Evolutionary conservation across 148 eudicot species (phyloP).

Genomic region (Dysphania ambrosioides): DNA sequence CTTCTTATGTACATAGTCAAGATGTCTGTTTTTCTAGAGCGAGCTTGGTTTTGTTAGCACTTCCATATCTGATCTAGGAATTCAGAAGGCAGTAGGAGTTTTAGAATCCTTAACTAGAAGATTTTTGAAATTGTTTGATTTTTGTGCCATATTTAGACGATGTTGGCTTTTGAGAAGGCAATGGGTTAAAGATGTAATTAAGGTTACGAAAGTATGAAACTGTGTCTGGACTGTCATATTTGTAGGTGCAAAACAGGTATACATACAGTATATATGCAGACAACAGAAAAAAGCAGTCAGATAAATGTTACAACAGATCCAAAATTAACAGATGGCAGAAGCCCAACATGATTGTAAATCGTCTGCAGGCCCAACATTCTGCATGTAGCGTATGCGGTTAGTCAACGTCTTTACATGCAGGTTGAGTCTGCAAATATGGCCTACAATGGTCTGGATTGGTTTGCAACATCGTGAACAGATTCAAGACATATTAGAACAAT

Average conservation of each 20-base stretch:
- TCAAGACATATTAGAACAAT: too few relatives aligned
- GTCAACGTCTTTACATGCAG: too few relatives aligned
- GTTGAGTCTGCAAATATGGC: too few relatives aligned
- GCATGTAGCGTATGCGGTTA: too few relatives aligned
- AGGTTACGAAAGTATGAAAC: not conserved
- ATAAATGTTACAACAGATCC: too few relatives aligned
- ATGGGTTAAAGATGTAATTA: not conserved
- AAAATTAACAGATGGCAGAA: too few relatives aligned
- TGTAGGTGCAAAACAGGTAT: too few relatives aligned
- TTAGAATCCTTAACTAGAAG: not conserved
- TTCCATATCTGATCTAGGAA: not conserved
- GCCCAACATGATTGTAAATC: too few relatives aligned
- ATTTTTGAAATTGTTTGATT: not conserved
- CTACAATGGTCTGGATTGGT: too few relatives aligned
- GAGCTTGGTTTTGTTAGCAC: not conserved
- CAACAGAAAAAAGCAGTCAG: not conserved
- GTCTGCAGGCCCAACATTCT: too few relatives aligned
- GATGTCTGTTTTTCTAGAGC: not conserved
- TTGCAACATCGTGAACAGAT: too few relatives aligned
- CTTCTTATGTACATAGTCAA: slow-evolving; percentile 10
- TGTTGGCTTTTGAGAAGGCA: not conserved
- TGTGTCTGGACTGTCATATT: not conserved
- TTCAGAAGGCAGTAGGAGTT: not conserved
- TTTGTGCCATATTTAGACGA: not conserved
- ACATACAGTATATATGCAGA: too few relatives aligned